Evolutionary conservation across 2,329 filamentous ascomycete genomes (phyloP), one percentile per base, ranked within the genome.

Genomic region (Fusarium transvaalense): DNA sequence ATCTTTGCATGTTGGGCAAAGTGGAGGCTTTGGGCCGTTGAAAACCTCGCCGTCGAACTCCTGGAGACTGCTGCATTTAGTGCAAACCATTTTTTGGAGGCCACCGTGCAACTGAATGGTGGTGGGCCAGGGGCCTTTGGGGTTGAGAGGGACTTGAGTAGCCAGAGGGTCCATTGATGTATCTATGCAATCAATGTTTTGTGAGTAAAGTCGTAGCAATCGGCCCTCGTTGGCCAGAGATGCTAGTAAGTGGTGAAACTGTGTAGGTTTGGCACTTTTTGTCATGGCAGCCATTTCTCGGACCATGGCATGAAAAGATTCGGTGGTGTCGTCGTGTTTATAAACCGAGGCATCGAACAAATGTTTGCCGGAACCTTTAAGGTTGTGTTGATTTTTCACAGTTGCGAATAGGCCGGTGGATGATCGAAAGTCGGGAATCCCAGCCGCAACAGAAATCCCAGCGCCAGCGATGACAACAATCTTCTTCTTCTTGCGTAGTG

Each of bases 291-390:
- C 93, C 74, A 99, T 87, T 74, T 92, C 91, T 76, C 94, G 91
- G 72, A 99, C 93, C 95, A 99, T 98, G 77, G 92, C 90, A 79
- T 99, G 96, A 78, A 99, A 99, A 13, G 92, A 93, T 25, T 92
- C 90, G 1, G 95, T 98, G 14, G 94, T 92, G 23, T 88, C 86
- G 77, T 97, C 91, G 82, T 97, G 92, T 79, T 93, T 94, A 83
- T 99, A 99, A 55, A 99, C 96, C 10, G 95, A 97, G 53, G 96
- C 96, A 81, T 99, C 96, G 76, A 99, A 99, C 1, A 99, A 86
- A 71, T 97, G 91, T 80, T 98, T 97, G 53, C 96, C 96, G 0
- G 96, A 97, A 6, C 78, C 78, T 78, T 97, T 97, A 66, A 97
- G 85, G 72, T 96, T 97, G 80, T 97, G 93, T 76, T 97, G 91